Conservation (phyloP, 2,329 filamentous ascomycete genomes). For the Hypoxylon sp. region DNA sequence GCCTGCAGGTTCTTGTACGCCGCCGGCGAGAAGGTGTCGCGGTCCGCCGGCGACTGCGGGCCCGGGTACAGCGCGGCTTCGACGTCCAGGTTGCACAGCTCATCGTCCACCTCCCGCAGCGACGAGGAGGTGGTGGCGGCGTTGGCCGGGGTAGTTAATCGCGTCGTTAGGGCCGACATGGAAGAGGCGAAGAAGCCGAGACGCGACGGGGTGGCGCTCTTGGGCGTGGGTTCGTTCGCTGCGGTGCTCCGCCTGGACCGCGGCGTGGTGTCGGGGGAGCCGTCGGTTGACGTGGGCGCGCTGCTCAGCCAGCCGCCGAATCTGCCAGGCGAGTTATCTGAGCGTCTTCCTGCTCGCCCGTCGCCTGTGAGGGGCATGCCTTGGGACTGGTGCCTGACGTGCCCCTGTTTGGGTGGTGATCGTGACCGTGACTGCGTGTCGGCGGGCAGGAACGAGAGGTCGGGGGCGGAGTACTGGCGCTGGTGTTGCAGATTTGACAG, state of each 20-base stretch:
- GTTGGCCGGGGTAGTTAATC: conserved; percentile 44
- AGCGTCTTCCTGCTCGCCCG: conserved; percentile 42
- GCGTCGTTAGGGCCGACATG: conserved; percentile 54
- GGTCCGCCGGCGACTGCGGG: conserved; percentile 50
- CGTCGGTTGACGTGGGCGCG: conserved; percentile 39
- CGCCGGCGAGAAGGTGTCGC: conserved; percentile 64
- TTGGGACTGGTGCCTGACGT: conserved; percentile 36
- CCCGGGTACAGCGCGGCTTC: conserved; percentile 61
- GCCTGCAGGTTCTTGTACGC: conserved; percentile 68
- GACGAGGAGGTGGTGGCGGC: conserved; percentile 34
- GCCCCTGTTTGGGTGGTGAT: conserved; percentile 20
- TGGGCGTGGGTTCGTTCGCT: conserved; percentile 45
- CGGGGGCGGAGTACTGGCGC: conserved; percentile 42
- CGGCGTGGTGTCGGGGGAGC: conserved; percentile 46
- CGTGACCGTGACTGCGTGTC: conserved; percentile 26
- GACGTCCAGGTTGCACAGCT: conserved; percentile 64
- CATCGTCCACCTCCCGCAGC: conserved; percentile 53
- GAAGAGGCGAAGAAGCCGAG: conserved; percentile 57
- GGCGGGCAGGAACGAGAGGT: conserved; percentile 20
- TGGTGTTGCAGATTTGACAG: conserved; percentile 38
- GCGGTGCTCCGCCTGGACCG: conserved; percentile 43
- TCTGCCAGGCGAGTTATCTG: conserved; percentile 42
- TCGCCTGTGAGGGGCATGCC: conserved; percentile 56
- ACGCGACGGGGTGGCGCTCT: conserved; percentile 49
- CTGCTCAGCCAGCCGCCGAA: conserved; percentile 47